phyloP scores from a whole-genome alignment of 176 grass and related monocot genomes.

The Metroxylon sagu region DNA sequence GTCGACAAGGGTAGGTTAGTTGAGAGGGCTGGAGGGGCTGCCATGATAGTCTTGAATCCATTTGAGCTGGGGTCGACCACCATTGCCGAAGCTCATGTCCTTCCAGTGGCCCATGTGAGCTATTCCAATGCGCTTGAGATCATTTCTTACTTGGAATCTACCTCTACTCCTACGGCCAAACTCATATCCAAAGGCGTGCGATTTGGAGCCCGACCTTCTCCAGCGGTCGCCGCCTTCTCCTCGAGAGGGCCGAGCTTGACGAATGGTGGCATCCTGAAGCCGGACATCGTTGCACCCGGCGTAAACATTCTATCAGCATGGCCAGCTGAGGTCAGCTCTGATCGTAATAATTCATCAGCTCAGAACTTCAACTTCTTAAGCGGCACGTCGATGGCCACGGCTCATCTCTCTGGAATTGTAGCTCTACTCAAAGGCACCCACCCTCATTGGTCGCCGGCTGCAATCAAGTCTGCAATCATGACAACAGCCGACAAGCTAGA shows the following conservation, averaged over 20 bases:
- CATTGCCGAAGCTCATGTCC: no score
- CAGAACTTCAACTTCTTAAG: no score
- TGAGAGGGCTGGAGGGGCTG: background rate
- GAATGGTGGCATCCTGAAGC: slow-evolving; percentile 1
- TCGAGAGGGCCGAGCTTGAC: background rate
- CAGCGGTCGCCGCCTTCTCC: background rate
- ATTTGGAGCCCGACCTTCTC: background rate
- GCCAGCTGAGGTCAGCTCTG: background rate
- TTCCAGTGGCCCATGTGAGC: no score
- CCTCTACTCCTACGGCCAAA: background rate
- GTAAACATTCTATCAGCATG: background rate
- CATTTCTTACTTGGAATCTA: no score
- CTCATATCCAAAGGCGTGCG: background rate
- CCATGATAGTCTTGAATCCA: slow-evolving; percentile 1
- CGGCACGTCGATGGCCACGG: no score
- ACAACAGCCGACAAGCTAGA: background rate
- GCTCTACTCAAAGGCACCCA: background rate
- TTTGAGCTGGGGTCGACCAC: no score
- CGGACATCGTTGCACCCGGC: background rate
- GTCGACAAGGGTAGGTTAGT: background rate
- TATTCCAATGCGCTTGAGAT: no score
- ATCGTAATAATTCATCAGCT: background rate
- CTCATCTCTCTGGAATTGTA: no score
- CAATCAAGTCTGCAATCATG: background rate
- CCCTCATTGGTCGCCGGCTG: background rate